These are phyloP conservation scores for Globisporangium spiculum DNA, from an alignment of 352 stramenopile species.

Conservation along the genomic window DNA sequence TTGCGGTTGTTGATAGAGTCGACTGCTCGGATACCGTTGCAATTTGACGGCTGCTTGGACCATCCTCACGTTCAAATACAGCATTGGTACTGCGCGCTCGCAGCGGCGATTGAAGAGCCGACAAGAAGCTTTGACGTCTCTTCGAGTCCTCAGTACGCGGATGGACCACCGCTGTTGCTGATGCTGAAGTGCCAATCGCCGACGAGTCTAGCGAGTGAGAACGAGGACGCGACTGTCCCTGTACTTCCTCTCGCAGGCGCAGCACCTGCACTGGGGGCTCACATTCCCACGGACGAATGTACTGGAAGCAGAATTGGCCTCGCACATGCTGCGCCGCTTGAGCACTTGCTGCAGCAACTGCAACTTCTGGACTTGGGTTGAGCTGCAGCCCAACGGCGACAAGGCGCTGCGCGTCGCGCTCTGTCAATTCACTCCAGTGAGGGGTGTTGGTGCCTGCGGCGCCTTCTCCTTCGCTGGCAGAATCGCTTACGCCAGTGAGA, in stretches of 20 bases:
- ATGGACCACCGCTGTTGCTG: neutral
- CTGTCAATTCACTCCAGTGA: slow-evolving; percentile 8
- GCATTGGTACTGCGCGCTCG: neutral
- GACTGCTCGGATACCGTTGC: neutral
- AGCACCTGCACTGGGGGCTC: slow-evolving; percentile 15
- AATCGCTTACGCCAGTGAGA: neutral
- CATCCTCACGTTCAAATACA: neutral
- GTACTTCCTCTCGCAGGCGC: slow-evolving; percentile 10
- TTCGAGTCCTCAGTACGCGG: slow-evolving; percentile 3
- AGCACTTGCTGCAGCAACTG: neutral
- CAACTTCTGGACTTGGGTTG: neutral
- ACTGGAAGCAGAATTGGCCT: slow-evolving; percentile 13
- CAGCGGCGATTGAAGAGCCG: neutral
- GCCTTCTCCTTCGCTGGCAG: neutral
- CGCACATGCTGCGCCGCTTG: neutral
- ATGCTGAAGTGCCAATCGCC: neutral
- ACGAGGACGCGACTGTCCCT: neutral
- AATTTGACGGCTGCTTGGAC: neutral
- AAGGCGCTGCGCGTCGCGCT: slow-evolving; percentile 11
- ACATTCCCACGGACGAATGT: slow-evolving; percentile 8
- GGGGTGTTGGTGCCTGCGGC: neutral
- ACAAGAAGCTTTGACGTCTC: neutral
- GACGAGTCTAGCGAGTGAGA: neutral
- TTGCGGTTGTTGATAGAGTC: neutral
- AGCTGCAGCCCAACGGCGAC: neutral